These are phyloP conservation scores for Cladobotryum mycophilum DNA, from an alignment of 2,329 filamentous ascomycete species.

Conservation along the genomic window DNA sequence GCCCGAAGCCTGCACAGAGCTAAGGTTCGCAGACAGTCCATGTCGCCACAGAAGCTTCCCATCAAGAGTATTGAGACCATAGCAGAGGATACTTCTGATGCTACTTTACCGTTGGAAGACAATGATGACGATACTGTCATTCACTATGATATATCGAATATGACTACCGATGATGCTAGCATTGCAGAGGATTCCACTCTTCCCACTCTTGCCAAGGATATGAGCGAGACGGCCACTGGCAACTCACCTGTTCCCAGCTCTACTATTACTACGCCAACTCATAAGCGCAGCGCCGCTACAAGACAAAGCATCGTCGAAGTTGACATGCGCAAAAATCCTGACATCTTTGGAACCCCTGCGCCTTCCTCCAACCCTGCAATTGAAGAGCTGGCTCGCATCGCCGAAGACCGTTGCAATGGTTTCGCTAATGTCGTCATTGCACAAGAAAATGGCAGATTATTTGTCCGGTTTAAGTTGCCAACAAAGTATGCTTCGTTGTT, in stretches of 20 bases:
- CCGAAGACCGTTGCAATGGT: slow-evolving; percentile 20
- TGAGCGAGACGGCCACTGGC: neutral
- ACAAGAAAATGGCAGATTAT: slow-evolving; percentile 24
- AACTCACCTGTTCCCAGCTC: neutral
- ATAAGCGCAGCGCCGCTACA: neutral
- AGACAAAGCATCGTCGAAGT: slow-evolving; percentile 24
- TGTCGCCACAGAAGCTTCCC: slow-evolving; percentile 23
- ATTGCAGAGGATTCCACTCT: no score
- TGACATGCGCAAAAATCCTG: slow-evolving; percentile 28
- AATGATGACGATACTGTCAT: neutral
- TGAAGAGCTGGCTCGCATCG: slow-evolving; percentile 22
- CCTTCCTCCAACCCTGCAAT: slow-evolving; percentile 13
- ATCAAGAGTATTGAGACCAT: neutral
- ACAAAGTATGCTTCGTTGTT: slow-evolving; percentile 25
- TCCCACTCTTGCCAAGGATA: no score
- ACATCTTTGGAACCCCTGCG: slow-evolving; percentile 27
- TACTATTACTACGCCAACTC: neutral
- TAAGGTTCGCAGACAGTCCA: slow-evolving; percentile 21
- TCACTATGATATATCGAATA: neutral
- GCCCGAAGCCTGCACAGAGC: slow-evolving; percentile 19
- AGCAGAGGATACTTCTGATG: neutral
- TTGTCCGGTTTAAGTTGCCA: slow-evolving; percentile 35
- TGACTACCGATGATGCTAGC: no score
- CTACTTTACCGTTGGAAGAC: neutral
- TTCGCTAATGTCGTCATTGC: slow-evolving; percentile 26